Conservation (phyloP, 306 rosid species). For the Nissolia schottii region DNA sequence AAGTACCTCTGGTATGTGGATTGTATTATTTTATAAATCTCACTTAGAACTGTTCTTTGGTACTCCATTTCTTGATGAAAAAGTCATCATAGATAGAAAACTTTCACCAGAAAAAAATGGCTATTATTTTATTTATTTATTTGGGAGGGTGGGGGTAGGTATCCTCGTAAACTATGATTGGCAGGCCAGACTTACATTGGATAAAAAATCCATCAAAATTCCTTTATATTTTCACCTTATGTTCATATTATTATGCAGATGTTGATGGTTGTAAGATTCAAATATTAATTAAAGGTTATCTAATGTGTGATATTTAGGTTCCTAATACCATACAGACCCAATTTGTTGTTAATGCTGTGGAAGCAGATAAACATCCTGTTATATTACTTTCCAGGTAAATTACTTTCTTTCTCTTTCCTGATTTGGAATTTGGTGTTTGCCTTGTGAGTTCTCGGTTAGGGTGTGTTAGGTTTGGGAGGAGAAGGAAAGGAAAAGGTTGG, state of each 20-base stretch:
- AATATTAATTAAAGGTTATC: slow-evolving; percentile 28
- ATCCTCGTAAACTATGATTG: neutral
- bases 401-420: slow-evolving; percentile 9
- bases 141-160: neutral
- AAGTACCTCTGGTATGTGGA: slow-evolving; percentile 71
- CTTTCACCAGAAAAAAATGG: neutral
- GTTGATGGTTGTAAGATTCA: slow-evolving; percentile 1
- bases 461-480: too few relatives aligned
- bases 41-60: neutral
- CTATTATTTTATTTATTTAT: too few relatives aligned
- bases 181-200: neutral
- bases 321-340: slow-evolving; percentile 71
- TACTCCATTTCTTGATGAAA: neutral
- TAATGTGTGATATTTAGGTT: slow-evolving; percentile 49
- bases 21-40: slow-evolving; percentile 17
- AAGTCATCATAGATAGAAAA: neutral
- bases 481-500: too few relatives aligned
- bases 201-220: neutral
- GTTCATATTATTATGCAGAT: neutral
- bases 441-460: slow-evolving; percentile 1
- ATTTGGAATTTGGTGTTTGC: neutral
- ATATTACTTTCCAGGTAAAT: slow-evolving; percentile 75
- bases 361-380: slow-evolving; percentile 78
- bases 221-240: slow-evolving; percentile 1
- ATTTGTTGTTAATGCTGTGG: slow-evolving; percentile 48